Evolutionary conservation across 768 basidiomycete genomes (phyloP), one percentile per base, ranked within the genome.

Genomic region (Lactarius akahatsu): DNA sequence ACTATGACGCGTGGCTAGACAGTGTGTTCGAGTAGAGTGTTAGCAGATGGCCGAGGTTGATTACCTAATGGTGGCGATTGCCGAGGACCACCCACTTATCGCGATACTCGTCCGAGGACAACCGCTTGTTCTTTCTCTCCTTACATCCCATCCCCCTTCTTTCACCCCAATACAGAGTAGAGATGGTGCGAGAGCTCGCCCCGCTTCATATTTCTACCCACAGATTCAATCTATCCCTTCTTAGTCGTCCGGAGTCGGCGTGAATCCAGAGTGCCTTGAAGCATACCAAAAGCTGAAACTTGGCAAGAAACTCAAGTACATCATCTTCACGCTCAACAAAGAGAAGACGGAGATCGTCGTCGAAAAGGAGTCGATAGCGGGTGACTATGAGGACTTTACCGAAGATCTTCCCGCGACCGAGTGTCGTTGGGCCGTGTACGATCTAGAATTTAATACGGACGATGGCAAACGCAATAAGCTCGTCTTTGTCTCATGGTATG

Each of bases 391-490:
- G 0, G 81, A 82, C 0, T 98, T 98, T 75, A 52, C 93, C 59
- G 75, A 43, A 1, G 85, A 88, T 71, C 81, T 98, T 64, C 94
- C 96, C 1, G 84, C 88, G 74, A 72, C 72, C 34, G 85, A 89
- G 67, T 92, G 90, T 74, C 81, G 91, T 78, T 99, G 87, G 86
- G 96, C 90, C n/a, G 84, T 98, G 28, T 96, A 94, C 73, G 95
- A 98, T 76, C 89, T 96, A 69, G 88, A 92, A 71, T 98, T 83
- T 72, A 83, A 89, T 79, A 85, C 83, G 74, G 87, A 83, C 63
- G 88, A 81, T 61, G 91, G 91, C 43, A 87, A 83, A 78, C 84
- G 95, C 77, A 94, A 87, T 81, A 98, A 97, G 82, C 80, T 98
- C 64, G 77, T 81, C 70, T 96, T 98, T 76, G 73, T 86, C 74